Base-by-base conservation (phyloP, 805 yeast species). In the Barnettozyma californica region DNA sequence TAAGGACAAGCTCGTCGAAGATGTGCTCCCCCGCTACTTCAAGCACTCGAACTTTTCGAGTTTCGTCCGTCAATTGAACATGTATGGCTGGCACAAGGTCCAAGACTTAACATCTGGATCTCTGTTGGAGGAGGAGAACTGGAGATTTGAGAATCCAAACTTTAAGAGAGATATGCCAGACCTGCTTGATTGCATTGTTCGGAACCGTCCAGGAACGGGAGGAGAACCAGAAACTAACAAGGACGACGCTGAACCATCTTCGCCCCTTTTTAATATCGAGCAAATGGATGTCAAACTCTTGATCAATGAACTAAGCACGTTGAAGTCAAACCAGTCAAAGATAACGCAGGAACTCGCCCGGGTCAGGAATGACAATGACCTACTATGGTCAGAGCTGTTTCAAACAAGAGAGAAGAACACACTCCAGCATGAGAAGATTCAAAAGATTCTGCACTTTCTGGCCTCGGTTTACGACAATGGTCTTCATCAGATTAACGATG, bases 51-150 rank as follows among this genome's bases (percentile, higher is more conserved):
- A 92, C 64, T 91, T 94, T 68, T 95, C 98, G 21, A 83, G 94
- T 29, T 92, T 92, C 74, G 98, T 92, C n/a, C 80, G 99, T 51
- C 99, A 92, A 64, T 74, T 92, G 60, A 92, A 92, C 68, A 92
- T 94, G 98, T 92, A 92, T 64, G 99, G 98, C 9, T 92, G 97
- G 96, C 98, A 92, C 70, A 92, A 92, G 67, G 92, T 92, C 5
- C 98, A 92, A 67, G 98, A 92, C 66, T 80, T 90, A 21, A 86
- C 71, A 49, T 77, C 84, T 26, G 97, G 95, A 3, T 76, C 90
- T 7, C 67, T 81, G 51, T 74, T 76, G 49, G 68, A 68, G 37
- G 97, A 91, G 49, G 98, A 94, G 60, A 77, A 81, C 47, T 84
- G 90, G 86, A 95, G 89, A 66, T 92, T 94, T 70, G 83, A 81